Base-by-base conservation (phyloP, 257 asterid species). In the Primulina tabacum region DNA sequence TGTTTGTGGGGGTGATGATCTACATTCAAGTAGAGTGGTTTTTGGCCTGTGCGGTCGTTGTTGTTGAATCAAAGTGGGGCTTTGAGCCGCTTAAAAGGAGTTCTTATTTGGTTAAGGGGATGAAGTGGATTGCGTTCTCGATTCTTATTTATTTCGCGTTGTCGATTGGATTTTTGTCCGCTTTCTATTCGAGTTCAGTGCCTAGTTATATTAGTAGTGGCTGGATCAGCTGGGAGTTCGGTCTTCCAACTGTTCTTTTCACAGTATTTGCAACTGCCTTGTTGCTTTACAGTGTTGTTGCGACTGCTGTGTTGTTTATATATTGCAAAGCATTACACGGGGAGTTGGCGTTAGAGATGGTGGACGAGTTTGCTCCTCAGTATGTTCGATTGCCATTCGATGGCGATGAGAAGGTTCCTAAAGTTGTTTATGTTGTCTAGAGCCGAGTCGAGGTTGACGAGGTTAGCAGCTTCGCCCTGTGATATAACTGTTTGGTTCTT, bases 41-140 rank as follows among this genome's bases (percentile, higher is more conserved):
- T 3, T 57, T 89, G 64, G 80, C 76, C 52, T 34, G n/a, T 37
- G 87, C 75, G 63, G 57, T 90, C 8, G 96, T 78, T 34, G 91
- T 92, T 7, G 77, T 71, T 62, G 98, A 92, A 32, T 85, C 90
- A 2, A 77, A 75, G 69, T 87, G 88, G 90, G 98, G 97, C 2
- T 78, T 67, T 4, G 83, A 76, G 53, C 81, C 97, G 1, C 71
- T 90, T 50, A 34, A 74, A 33, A 77, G 96, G 78, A 89, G 98
- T 33, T 72, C 83, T 18, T 69, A 73, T 73, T 52, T 92, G 75
- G 73, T 90, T 56, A 82, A 75, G 37, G 96, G 92, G 77, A 70
- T 76, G 88, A 80, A 69, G 71, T 35, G 83, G 40, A 80, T 80
- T 0, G 87, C 74, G 17, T 11, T 86, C 5, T 71, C 73, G 11